phyloP scores from a whole-genome alignment of 257 asterid species.

The Ophiorrhiza pumila region DNA sequence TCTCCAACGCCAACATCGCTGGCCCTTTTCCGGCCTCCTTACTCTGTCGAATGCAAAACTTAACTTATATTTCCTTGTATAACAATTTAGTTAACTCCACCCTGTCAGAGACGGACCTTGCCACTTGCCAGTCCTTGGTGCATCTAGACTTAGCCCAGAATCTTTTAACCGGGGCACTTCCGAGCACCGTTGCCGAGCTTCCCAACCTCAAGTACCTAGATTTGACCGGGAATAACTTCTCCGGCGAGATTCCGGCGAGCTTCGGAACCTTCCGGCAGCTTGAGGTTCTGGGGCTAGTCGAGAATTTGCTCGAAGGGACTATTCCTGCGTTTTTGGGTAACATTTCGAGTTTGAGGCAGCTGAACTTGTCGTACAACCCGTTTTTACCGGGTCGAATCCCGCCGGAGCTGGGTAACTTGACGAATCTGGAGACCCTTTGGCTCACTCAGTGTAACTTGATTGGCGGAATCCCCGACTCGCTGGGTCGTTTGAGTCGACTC shows the following conservation, averaged over 20 bases:
- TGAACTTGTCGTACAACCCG: slow-evolving; percentile 86
- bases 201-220: slow-evolving; percentile 72
- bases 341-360: slow-evolving; percentile 67
- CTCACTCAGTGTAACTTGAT: slow-evolving; percentile 66
- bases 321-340: slow-evolving; percentile 76
- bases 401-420: slow-evolving; percentile 75
- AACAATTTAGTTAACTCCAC: slow-evolving; percentile 76
- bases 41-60: slow-evolving; percentile 59
- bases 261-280: slow-evolving; percentile 71
- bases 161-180: slow-evolving; percentile 65
- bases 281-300: slow-evolving; percentile 79
- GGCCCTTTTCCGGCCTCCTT: slow-evolving; percentile 74
- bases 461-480: slow-evolving; percentile 77
- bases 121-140: slow-evolving; percentile 51
- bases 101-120: slow-evolving; percentile 37
- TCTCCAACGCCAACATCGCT: slow-evolving; percentile 68
- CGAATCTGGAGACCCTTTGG: slow-evolving; percentile 78
- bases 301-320: slow-evolving; percentile 68
- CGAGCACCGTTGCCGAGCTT: slow-evolving; percentile 48
- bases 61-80: slow-evolving; percentile 56
- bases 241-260: slow-evolving; percentile 75
- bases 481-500: slow-evolving; percentile 59
- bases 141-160: slow-evolving; percentile 91
- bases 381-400: slow-evolving; percentile 85
- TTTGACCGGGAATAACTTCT: slow-evolving; percentile 83